Evolutionary conservation across 352 stramenopile species (phyloP), one percentile per base, ranked within the genome.

Genomic region (Phytophthora sp.): DNA sequence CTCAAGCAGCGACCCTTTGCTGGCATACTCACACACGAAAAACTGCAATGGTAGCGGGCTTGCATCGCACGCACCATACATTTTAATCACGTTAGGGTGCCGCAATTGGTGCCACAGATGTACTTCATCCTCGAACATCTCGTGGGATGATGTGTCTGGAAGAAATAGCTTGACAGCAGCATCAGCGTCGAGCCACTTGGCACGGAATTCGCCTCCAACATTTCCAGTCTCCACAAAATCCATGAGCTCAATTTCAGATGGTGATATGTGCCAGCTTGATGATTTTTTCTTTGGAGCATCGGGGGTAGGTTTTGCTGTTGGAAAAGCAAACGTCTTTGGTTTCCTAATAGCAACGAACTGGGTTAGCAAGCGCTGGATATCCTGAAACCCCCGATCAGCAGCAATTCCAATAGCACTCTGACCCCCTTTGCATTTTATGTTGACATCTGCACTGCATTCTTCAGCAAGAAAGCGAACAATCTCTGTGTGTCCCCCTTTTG

Each of bases 181-280:
- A 34, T 34, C 30, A 34, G 30, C 30, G 17, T 42, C 34, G n/a
- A 41, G 34, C 35, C 35, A 42, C 15, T 42, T 42, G 12, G 35
- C 35, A 5, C n/a, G 35, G 35, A 21, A 23, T 42, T 42, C 35
- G 4, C 35, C 35, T 20, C 35, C 35, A 20, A 42, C 20, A n/a
- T 42, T 42, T 12, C 35, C 35, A n/a, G 13, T 42, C 17, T 42
- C 17, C 13, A 34, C 70, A 30, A 76, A 45, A 13, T 35, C 10
- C 10, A 13, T 4, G 30, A 35, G 30, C 3, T 9, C 30, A 35
- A 35, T 13, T 35, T 35, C 30, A 13, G 30, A 35, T 13, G 30
- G 30, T 15, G 30, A 13, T 15, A 35, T 35, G 15, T 1, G 1
- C 10, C 30, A 35, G 15, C 30, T 35, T 35, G 30, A 9, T 35